Base-by-base conservation (phyloP, 1,139 yeast genomes). In the Debaryomyces sp. region DNA sequence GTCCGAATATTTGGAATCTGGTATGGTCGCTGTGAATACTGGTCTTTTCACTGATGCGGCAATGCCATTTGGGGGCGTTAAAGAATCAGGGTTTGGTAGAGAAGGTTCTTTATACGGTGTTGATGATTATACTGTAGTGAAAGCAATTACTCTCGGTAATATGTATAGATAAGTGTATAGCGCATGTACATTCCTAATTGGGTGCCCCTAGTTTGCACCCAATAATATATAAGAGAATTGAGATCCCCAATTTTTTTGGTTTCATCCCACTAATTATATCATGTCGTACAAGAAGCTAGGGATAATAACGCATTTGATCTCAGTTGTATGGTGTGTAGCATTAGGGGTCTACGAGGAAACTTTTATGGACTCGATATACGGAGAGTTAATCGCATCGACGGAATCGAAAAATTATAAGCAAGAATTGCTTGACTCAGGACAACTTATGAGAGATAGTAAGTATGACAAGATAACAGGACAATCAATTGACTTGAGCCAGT, bases 51-150 rank as follows among this genome's bases (percentile, higher is more conserved):
- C 78, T 12, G 80, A 76, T 52, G 77, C 78, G n/a, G 72, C 79
- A 6, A 59, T 75, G 54, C 81, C 81, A 26, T 76, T 76, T 54
- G 81, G 81, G 12, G 81, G 81, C 9, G 68, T 76, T 37, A 74
- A 74, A 48, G 76, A 73, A 49, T 73, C 79, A 40, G 81, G 81
- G 0, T 75, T 75, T 52, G 81, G 81, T 40, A 73, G 80, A 62
- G 81, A 76, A 59, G 80, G 80, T n/a, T 74, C 80, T 1, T 64
- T 71, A 53, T 68, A 73, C 54, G 81, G 80, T 27, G 60, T 74
- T 51, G 78, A 75, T 43, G 80, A 75, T 57, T 75, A 75, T 57
- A 65, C 75, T 7, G 71, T 70, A 8, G 56, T 74, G 37, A 75
- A 75, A 56, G 65, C 77, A 33, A 64, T 75, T 35, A 68, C 70